Evolutionary conservation across 2,329 filamentous ascomycete species (phyloP).

Genomic region (Pyrenochaeta sp.): DNA sequence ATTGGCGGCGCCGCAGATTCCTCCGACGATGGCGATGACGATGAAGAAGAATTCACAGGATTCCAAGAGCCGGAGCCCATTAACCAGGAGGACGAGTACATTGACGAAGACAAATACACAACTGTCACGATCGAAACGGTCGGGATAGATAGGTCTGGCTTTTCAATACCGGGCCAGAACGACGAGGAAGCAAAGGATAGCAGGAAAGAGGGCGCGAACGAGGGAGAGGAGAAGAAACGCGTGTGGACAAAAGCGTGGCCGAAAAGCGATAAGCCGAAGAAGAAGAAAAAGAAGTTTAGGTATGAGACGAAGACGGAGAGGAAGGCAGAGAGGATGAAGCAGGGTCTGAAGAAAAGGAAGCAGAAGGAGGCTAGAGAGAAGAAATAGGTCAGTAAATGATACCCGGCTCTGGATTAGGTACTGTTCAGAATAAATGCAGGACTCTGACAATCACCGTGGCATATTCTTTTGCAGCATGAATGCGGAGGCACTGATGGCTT

Average conservation of each 20-base stretch:
- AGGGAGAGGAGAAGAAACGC: constrained; percentile 61
- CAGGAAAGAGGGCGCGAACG: constrained; percentile 43
- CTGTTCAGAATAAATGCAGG: background rate
- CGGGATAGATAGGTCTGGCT: constrained; percentile 76
- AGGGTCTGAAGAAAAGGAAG: constrained; percentile 75
- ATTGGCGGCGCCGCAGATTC: constrained; percentile 49
- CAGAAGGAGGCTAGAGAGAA: constrained; percentile 66
- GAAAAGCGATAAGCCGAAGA: constrained; percentile 65
- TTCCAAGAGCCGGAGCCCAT: constrained; percentile 63
- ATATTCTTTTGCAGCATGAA: background rate
- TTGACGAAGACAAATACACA: constrained; percentile 95
- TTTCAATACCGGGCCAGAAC: constrained; percentile 63
- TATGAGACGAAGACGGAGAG: constrained; percentile 91
- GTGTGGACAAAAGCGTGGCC: constrained; percentile 62
- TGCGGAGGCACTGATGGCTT: background rate
- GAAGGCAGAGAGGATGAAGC: constrained; percentile 66
- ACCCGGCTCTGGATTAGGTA: background rate
- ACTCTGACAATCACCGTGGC: background rate
- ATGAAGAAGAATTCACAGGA: constrained; percentile 64
- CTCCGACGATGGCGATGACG: constrained; percentile 50
- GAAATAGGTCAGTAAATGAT: constrained; percentile 22
- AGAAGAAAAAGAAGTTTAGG: constrained; percentile 89
- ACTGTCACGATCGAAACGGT: constrained; percentile 94
- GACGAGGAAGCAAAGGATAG: constrained; percentile 26
- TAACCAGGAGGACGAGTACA: constrained; percentile 89